Evolutionary conservation across 1,284 basidiomycete species (phyloP).

Genomic region (Sporisorium graminicola): DNA sequence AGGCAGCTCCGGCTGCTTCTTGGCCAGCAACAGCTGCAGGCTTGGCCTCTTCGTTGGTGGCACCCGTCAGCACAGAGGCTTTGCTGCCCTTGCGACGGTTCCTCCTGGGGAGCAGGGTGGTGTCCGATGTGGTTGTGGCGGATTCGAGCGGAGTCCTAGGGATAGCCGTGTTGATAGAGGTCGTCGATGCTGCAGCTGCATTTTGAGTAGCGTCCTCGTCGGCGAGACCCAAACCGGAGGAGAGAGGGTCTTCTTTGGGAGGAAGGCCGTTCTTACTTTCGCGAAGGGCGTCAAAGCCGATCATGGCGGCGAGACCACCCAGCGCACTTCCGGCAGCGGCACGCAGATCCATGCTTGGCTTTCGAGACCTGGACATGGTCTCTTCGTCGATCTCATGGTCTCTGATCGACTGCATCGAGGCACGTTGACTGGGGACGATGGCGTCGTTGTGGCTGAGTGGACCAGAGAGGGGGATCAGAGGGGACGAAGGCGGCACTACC

Average conservation of each 20-base stretch:
- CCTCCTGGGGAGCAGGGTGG: slow-evolving; percentile 24
- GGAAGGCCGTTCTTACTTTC: slow-evolving; percentile 46
- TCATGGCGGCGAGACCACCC: slow-evolving; percentile 51
- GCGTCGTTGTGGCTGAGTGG: slow-evolving; percentile 54
- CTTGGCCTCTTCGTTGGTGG: slow-evolving; percentile 3
- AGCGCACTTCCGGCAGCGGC: slow-evolving; percentile 50
- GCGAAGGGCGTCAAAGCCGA: slow-evolving; percentile 48
- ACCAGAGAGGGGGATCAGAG: slow-evolving; percentile 49
- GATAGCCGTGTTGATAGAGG: slow-evolving; percentile 23
- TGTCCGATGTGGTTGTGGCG: slow-evolving; percentile 9
- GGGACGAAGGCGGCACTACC: slow-evolving; percentile 38
- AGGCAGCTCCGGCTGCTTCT: slow-evolving; percentile 8
- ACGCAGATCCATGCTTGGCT: slow-evolving; percentile 46
- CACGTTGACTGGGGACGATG: slow-evolving; percentile 40
- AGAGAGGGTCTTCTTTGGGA: slow-evolving; percentile 33
- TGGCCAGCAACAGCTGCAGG: slow-evolving; percentile 3
- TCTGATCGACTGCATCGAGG: slow-evolving; percentile 45
- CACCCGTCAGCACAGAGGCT: slow-evolving; percentile 21
- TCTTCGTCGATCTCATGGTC: slow-evolving; percentile 48
- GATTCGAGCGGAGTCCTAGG: slow-evolving; percentile 9
- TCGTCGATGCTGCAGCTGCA: slow-evolving; percentile 21
- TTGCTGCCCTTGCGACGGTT: slow-evolving; percentile 25
- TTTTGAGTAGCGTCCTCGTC: slow-evolving; percentile 8
- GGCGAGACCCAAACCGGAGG: slow-evolving; percentile 18
- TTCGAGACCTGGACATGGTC: slow-evolving; percentile 36